phyloP scores from a whole-genome alignment of 177 flowering plant species.

The Tripterygium wilfordii region DNA sequence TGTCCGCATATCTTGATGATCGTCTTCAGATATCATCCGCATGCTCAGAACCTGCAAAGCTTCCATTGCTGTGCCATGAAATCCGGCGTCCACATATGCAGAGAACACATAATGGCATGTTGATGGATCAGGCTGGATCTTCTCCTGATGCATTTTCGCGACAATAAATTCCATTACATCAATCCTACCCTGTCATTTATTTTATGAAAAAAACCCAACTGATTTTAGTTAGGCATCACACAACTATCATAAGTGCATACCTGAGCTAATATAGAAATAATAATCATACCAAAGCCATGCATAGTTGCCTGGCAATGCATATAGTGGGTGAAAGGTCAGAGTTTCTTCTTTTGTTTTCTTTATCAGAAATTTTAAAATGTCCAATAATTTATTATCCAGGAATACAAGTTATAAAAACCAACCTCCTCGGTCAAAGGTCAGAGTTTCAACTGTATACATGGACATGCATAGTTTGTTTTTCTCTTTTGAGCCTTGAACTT shows the following conservation, averaged over 20 bases:
- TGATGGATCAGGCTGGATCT: slow-evolving; percentile 68
- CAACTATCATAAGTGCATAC: neutral
- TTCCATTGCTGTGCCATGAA: slow-evolving; percentile 61
- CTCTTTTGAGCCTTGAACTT: too few relatives aligned
- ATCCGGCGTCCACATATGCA: slow-evolving; percentile 47
- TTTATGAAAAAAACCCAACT: neutral
- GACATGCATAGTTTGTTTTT: too few relatives aligned
- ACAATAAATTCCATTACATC: slow-evolving; percentile 66
- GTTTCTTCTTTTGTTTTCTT: too few relatives aligned
- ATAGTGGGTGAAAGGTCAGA: too few relatives aligned
- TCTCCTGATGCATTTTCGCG: slow-evolving; percentile 61
- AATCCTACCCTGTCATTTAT: slow-evolving; percentile 53
- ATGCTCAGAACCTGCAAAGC: slow-evolving; percentile 81
- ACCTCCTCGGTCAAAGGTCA: too few relatives aligned
- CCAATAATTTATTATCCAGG: too few relatives aligned
- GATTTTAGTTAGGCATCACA: neutral
- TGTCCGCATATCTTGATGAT: slow-evolving; percentile 25
- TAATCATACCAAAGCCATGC: too few relatives aligned
- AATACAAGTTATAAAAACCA: too few relatives aligned
- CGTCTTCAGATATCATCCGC: slow-evolving; percentile 65
- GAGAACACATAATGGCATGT: slow-evolving; percentile 64
- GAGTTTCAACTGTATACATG: too few relatives aligned
- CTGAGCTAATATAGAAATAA: too few relatives aligned
- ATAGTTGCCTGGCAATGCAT: too few relatives aligned
- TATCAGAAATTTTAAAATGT: too few relatives aligned